These are phyloP conservation scores for Parathielavia hyrcaniae DNA, from an alignment of 495 filamentous ascomycete species.

Conservation along the genomic window DNA sequence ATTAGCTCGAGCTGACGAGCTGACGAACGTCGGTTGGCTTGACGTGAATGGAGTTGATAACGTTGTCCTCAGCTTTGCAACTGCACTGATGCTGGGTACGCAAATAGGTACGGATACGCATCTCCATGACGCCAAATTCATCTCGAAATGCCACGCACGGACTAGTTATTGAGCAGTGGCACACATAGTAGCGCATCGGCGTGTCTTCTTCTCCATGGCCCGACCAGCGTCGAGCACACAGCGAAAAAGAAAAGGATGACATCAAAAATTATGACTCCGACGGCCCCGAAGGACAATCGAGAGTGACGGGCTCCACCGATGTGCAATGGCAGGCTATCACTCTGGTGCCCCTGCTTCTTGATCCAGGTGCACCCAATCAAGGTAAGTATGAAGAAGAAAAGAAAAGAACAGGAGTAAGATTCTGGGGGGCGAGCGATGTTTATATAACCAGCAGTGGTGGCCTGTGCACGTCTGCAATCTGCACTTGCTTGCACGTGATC, in stretches of 20 bases:
- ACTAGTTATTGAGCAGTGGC: neutral
- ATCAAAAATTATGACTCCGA: constrained; percentile 38
- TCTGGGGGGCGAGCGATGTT: neutral
- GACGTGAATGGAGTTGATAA: too few relatives aligned
- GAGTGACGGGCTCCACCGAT: constrained; percentile 28
- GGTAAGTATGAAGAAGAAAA: constrained; percentile 38
- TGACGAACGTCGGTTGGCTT: too few relatives aligned
- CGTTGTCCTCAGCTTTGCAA: too few relatives aligned
- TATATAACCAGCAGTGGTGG: constrained; percentile 16
- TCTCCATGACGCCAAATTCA: too few relatives aligned
- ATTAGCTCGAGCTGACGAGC: too few relatives aligned
- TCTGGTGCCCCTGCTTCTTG: constrained; percentile 27
- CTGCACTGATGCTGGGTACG: too few relatives aligned
- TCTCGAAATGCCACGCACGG: too few relatives aligned
- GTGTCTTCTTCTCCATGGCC: constrained; percentile 28
- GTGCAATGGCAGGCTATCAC: constrained; percentile 36
- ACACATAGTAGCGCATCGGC: neutral
- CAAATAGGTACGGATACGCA: too few relatives aligned
- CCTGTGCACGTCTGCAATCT: constrained; percentile 23
- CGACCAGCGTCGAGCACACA: constrained; percentile 25
- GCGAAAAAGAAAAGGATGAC: constrained; percentile 26
- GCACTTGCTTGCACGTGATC: constrained; percentile 1
- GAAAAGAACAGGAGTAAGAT: constrained; percentile 20
- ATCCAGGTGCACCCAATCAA: constrained; percentile 31
- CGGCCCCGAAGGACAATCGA: constrained; percentile 40